Conservation (phyloP, 2,329 filamentous ascomycete genomes). For the Cryphonectria naterciae region DNA sequence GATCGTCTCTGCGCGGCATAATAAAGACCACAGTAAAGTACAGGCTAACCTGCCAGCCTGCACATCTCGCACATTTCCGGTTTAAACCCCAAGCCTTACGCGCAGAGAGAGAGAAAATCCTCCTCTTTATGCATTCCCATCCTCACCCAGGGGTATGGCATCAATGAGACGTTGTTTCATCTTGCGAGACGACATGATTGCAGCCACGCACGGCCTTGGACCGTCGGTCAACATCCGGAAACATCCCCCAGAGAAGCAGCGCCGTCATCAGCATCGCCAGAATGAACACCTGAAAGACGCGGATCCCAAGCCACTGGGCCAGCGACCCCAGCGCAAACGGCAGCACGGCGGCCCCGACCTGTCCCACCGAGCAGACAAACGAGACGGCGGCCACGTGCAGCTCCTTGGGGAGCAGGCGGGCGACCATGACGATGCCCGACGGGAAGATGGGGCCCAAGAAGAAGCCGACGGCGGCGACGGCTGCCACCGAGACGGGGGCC, state of each 20-base stretch:
- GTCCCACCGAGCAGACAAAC: constrained; percentile 48
- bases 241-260: constrained; percentile 30
- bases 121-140: background rate
- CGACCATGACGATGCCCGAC: constrained; percentile 44
- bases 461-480: constrained; percentile 43
- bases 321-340: constrained; percentile 49
- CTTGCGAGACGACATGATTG: background rate
- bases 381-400: constrained; percentile 48
- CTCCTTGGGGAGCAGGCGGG: constrained; percentile 42
- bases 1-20: background rate
- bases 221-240: constrained; percentile 9
- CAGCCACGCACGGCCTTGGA: background rate
- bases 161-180: background rate
- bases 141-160: background rate
- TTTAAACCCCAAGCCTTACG: background rate
- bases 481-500: constrained; percentile 35
- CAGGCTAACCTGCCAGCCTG: background rate
- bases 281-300: constrained; percentile 40
- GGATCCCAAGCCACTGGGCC: constrained; percentile 43
- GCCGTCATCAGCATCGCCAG: constrained; percentile 31
- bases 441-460: constrained; percentile 48
- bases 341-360: constrained; percentile 47
- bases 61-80: background rate
- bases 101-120: background rate
- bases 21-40: too few relatives aligned